Evolutionary conservation across 768 basidiomycete species (phyloP), one percentile per base, ranked within the genome.

Genomic region (Leccinum rimulosum): DNA sequence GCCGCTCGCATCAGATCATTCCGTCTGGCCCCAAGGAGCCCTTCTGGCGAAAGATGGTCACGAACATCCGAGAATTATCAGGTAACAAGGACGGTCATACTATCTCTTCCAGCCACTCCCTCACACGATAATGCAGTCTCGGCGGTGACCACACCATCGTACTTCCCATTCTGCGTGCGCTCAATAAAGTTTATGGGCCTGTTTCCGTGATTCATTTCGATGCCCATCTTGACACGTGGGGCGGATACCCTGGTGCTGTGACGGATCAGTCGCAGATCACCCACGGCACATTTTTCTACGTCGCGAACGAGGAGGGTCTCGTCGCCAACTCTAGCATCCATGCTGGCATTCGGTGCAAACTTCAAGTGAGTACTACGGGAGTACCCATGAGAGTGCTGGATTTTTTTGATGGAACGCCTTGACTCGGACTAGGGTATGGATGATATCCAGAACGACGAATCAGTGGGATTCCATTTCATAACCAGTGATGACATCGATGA

Each of bases 131-230:
- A 25, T 3, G 17, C 52, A 72, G 71, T 56, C 77, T 91, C 30
- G 94, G 94, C 27, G 93, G 93, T 6, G 93, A 95, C 67, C 93
- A 95, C 71, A 92, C 92, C 14, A 89, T 94, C 62, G 92, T 88
- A 8, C 81, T 93, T 17, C 91, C 93, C 8, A 93, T 95, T 64
- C 80, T 95, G 14, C 87, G 91, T 49, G 83, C 93, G 15, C 74
- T 95, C 47, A 74, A 89, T 75, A 85, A 85, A 66, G 79, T 89
- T 27, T 93, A 95, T 68, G 93, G 92, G 1, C 89, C 89, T 0
- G 80, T 91, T 56, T 86, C 87, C 36, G 88, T 91, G 49, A 89
- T 93, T 50, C 93, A 94, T 69, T 92, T 93, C 61, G 91, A 93
- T 66, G 88, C 81, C 6, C 87, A 87, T 66, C 75, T 84, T 73